Evolutionary conservation across 2,329 filamentous ascomycete genomes (phyloP).

Genomic region (Fusarium verrucosum): DNA sequence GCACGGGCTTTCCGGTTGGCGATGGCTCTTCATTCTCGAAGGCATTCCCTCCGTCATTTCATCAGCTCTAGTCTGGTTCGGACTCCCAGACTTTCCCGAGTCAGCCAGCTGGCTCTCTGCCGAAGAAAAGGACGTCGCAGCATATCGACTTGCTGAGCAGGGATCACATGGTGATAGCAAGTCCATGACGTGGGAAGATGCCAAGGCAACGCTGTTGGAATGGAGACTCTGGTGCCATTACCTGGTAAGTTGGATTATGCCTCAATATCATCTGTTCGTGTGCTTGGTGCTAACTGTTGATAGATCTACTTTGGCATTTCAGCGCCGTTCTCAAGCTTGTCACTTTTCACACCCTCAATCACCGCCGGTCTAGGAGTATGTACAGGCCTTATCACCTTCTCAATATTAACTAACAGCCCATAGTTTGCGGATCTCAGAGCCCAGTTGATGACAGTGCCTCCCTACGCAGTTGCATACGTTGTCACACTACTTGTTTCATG

Average conservation of each 20-base stretch:
- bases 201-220: constrained; percentile 71
- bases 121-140: constrained; percentile 64
- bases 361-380: constrained; percentile 57
- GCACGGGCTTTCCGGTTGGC: constrained; percentile 70
- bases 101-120: constrained; percentile 67
- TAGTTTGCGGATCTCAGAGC: constrained; percentile 54
- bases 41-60: constrained; percentile 70
- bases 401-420: background rate
- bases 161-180: constrained; percentile 62
- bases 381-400: background rate
- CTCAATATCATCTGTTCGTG: rapidly evolving
- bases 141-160: constrained; percentile 48
- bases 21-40: constrained; percentile 69
- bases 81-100: constrained; percentile 73
- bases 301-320: constrained; percentile 58
- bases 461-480: constrained; percentile 65
- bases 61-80: constrained; percentile 69
- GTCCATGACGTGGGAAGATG: constrained; percentile 70
- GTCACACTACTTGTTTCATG: constrained; percentile 55
- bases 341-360: constrained; percentile 68
- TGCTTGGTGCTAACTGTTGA: background rate
- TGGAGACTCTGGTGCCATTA: constrained; percentile 73
- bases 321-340: constrained; percentile 64
- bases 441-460: constrained; percentile 70
- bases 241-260: constrained; percentile 43